Conservation (phyloP, 345 rosid species). For the Syzygium grande region DNA sequence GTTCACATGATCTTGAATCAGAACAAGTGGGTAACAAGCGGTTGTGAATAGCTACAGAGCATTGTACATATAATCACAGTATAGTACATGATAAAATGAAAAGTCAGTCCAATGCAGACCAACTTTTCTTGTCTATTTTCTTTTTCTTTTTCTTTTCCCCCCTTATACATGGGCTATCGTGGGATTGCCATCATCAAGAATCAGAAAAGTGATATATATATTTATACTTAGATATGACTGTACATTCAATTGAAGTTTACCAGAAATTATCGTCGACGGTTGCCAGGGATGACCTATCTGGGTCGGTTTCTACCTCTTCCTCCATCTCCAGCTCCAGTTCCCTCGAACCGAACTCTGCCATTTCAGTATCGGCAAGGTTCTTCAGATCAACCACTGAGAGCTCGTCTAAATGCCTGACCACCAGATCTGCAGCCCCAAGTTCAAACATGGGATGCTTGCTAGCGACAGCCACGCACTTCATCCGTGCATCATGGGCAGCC, state of each 20-base stretch:
- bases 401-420: constrained; percentile 73
- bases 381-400: constrained; percentile 86
- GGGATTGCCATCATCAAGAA: constrained; percentile 10
- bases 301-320: constrained; percentile 47
- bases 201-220: neutral
- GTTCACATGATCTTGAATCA: neutral
- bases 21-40: neutral
- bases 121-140: neutral
- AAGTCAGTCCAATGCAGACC: constrained; percentile 39
- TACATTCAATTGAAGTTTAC: constrained; percentile 42
- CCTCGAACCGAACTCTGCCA: constrained; percentile 46
- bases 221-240: constrained; percentile 19
- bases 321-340: constrained; percentile 71
- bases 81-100: constrained; percentile 11
- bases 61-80: neutral
- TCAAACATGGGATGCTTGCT: constrained; percentile 90
- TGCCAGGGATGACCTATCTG: constrained; percentile 15
- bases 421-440: constrained; percentile 90
- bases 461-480: constrained; percentile 98
- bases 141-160: neutral
- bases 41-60: neutral
- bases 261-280: constrained; percentile 70
- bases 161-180: constrained; percentile 10
- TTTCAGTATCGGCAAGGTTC: constrained; percentile 76
- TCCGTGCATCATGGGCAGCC: constrained; percentile 87